Base-by-base conservation (phyloP, 352 stramenopile species). In the Pythium angustatum region DNA sequence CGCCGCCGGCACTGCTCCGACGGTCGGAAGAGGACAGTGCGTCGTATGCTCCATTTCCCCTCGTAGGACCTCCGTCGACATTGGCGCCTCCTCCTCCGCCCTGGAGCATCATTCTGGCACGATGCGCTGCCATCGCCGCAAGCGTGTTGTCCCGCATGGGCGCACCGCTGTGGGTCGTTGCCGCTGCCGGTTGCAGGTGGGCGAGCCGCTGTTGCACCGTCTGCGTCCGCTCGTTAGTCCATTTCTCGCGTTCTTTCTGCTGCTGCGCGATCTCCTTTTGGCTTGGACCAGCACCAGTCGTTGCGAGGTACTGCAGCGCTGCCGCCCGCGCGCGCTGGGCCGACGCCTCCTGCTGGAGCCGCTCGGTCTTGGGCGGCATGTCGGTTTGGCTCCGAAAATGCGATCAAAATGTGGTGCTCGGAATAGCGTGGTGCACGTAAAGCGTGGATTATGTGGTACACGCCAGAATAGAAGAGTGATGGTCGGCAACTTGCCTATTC, bases 81-180 rank as follows among this genome's bases (percentile, higher is more conserved):
- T 33, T 36, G 7, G 19, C 40, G 8, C 17, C 60, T 48, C 57
- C 48, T 51, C 45, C 79, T 62, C 34, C 51, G 0, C 19, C 68
- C 38, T 75, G 70, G 43, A 83, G 72, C 30, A 88, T 62, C 45
- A 81, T 66, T 33, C 77, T 73, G 0, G 78, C 80, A 11, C 79
- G 72, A 0, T 75, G 69, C 36, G 76, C 45, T 6, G 78, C 80
- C 51, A 91, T 49, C n/a, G 64, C 79, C 40, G 92, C 77, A 28
- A 94, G 71, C 34, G 85, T 94, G 60, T 94, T 94, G 66, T 94
- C 85, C 21, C 82, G 77, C 55, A 55, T 66, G 38, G 47, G 64
- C 31, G 68, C 65, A 22, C 68, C 38, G 11, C 56, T 27, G 1
- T 43, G 4, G 30, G 14, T n/a, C 33, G 40, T 21, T 2, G 41